phyloP scores from a whole-genome alignment of 768 basidiomycete genomes.

The Tephrocybe sp. region DNA sequence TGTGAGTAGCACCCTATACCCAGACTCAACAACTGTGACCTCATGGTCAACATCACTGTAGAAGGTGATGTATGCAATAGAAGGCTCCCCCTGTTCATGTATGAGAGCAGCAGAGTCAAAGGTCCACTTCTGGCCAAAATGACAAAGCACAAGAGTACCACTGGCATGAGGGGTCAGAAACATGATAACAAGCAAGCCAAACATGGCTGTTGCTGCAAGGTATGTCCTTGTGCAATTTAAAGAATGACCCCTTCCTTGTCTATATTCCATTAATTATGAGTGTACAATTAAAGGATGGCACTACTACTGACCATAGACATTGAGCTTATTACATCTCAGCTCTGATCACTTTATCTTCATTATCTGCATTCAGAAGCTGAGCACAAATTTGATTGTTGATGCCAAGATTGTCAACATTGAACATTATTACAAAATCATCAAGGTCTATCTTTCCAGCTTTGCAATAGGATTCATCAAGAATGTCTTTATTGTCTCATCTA shows the following conservation, averaged over 20 bases:
- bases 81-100: constrained; percentile 17
- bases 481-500: constrained; percentile 30
- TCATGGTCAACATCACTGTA: too few relatives aligned
- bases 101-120: constrained; percentile 11
- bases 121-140: too few relatives aligned
- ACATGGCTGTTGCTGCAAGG: too few relatives aligned
- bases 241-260: constrained; percentile 40
- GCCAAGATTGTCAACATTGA: constrained; percentile 19
- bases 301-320: constrained; percentile 33
- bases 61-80: constrained; percentile 31
- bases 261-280: neutral
- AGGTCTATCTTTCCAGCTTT: constrained; percentile 45
- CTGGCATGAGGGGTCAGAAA: constrained; percentile 43
- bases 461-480: constrained; percentile 43
- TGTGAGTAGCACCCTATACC: too few relatives aligned
- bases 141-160: too few relatives aligned
- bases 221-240: too few relatives aligned
- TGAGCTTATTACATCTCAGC: too few relatives aligned
- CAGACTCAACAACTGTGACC: constrained; percentile 32
- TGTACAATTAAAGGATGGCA: neutral
- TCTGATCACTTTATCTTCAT: too few relatives aligned
- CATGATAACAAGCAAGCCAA: constrained; percentile 50
- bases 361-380: constrained; percentile 17
- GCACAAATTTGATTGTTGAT: neutral
- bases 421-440: constrained; percentile 30